Base-by-base conservation (phyloP, 257 asterid genomes). In the Paulownia fortunei region DNA sequence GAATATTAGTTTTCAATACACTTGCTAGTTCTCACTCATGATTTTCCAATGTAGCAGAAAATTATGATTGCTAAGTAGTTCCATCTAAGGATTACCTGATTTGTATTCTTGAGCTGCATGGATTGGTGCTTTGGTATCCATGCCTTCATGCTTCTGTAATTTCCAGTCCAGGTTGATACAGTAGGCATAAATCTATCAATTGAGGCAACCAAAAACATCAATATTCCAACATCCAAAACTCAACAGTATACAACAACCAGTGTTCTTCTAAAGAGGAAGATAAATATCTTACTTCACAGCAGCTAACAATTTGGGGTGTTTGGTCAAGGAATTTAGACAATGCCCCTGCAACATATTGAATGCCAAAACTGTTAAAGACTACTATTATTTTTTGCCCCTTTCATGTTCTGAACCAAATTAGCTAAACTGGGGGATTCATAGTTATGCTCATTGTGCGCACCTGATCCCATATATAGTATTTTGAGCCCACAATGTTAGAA, bases 71-170 rank as follows among this genome's bases (percentile, higher is more conserved):
- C 9, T 0, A 70, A 51, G 42, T 49, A 69, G 23, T 11, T 51
- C 4, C 8, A 30, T n/a, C 30, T 27, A 15, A 30, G 12, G 13
- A 6, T 18, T 36, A 85, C 99, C 95, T 88, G 99, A 81, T 91
- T 78, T 73, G 91, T 52, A 70, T 79, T 88, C 92, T 90, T 95
- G 56, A 95, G 82, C 90, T 88, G 98, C 98, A 91, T 95, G 21
- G 98, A 93, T 72, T 91, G 96, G 81, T 95, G 96, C 81, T 86
- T 87, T 1, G 99, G 98, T 70, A 88, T 80, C 98, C 97, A 93
- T 47, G 97, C 96, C 81, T 83, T 93, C 79, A 95, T 90, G 91
- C 93, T 91, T 83, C 98, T 83, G 71, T 89, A 90, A 69, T 85
- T 89, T 7, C 99, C 99, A 13, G 90, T 91, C 94, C 97, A 91